Evolutionary conservation across 345 rosid species (phyloP), one percentile per base, ranked within the genome.

Genomic region (Salix arbutifolia): DNA sequence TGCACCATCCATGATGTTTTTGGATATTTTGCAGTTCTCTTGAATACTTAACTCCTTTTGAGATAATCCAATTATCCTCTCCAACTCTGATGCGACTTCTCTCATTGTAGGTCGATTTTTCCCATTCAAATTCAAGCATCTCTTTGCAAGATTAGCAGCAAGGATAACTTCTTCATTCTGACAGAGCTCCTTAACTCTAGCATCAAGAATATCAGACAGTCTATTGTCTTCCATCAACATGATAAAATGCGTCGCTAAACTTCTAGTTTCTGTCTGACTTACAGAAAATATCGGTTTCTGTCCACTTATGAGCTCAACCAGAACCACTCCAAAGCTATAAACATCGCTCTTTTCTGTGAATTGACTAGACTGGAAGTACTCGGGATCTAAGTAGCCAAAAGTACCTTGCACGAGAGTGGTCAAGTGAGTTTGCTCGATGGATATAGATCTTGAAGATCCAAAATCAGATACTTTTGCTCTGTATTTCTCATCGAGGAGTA

Each of bases 271-370:
- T 21, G 75, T 79, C 21, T 25, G n/a, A 3, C 76, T 75, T 5
- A 26, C 50, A 10, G 56, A 60, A 0, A 77, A 81, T 10, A 81
- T 73, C 1, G 84, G 84, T 48, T 73, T 77, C 48, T 73, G 21
- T n/a, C 80, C 84, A 0, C 75, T 73, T 42, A 77, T 5, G 7
- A 76, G 75, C 71, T 81, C 80, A 3, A 69, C 70, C 0, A 81
- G 74, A 42, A 81, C 80, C 37, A 81, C 84, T 0, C 78, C 84
- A 28, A 81, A 81, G 26, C 84, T 80, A 26, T 76, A 80, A 31
- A 76, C 77, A 58, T 76, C 77, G 0, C 80, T 80, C 21, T 80
- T 76, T 18, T 80, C 80, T 17, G 83, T 76, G 40, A 76, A 76
- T 21, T 72, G 73, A 11, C 73, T 30, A 0, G 80, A 28, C 17